Conservation (phyloP, 2,329 filamentous ascomycete genomes). For the Exophiala sp. region DNA sequence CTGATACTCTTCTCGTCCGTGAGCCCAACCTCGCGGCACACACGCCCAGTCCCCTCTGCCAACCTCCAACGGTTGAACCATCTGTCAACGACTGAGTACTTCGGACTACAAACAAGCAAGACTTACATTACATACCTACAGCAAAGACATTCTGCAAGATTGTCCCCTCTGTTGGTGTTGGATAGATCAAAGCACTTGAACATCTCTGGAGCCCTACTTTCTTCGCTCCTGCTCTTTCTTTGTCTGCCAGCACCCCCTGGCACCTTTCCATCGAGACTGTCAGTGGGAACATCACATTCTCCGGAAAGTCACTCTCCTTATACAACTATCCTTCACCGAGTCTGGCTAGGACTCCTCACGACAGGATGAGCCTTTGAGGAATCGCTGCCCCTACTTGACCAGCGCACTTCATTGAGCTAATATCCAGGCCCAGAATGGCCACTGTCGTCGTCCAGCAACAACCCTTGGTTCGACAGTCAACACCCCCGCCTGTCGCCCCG, state of each 20-base stretch:
- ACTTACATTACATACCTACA: background rate
- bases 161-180: background rate
- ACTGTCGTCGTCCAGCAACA: slow-evolving; percentile 44
- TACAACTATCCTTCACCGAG: slow-evolving; percentile 8
- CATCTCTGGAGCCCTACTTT: background rate
- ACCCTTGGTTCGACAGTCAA: slow-evolving; percentile 38
- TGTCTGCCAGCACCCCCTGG: background rate
- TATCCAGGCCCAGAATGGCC: slow-evolving; percentile 35
- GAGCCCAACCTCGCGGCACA: background rate
- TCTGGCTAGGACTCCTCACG: slow-evolving; percentile 24
- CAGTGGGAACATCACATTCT: background rate
- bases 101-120: background rate
- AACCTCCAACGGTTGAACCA: background rate
- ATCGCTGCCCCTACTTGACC: background rate
- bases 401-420: background rate
- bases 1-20: slow-evolving; percentile 3
- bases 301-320: background rate
- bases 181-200: slow-evolving; percentile 1
- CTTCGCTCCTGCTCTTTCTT: background rate
- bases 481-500: slow-evolving; percentile 44
- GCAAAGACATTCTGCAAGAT: slow-evolving; percentile 6
- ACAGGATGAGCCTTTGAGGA: slow-evolving; percentile 22
- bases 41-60: background rate
- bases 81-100: background rate
- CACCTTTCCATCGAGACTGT: background rate